Base-by-base conservation (phyloP, 129 eudicot genomes). In the Deinandra increscens region DNA sequence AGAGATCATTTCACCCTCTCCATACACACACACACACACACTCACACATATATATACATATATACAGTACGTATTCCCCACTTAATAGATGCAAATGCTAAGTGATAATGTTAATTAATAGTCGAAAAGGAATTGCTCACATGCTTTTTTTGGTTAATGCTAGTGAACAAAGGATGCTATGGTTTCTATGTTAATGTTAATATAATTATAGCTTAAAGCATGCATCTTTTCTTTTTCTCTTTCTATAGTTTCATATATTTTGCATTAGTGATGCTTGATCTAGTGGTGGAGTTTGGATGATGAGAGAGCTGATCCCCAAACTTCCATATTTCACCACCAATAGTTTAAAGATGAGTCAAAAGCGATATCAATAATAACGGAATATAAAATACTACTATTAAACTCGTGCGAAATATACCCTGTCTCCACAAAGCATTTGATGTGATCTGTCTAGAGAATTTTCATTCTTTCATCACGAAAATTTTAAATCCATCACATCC, bases 351-450 rank as follows among this genome's bases (percentile, higher is more conserved):
- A 45, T 15, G 54, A 55, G 84, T 75, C 84, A 75, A 80, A 75
- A 75, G 70, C 60, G 65, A 68, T 53, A 46, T 17, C 64, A 54
- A 74, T 72, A 68, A 68, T 65, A 68, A 68, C 59, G 69, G 68
- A 80, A 74, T 80, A 63, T 19, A n/a, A 48, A 42, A 15, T 54
- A 29, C 43, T 18, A 41, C 37, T 63, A 63, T 70, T 38, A 11
- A 60, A 62, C 84, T 46, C 75, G 72, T 74, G 80, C 59, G 38
- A 26, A 37, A 60, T 68, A 1, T 34, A 80, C 60, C 33, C 54
- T 75, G 77, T 56, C 67, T 69, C 42, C 73, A 23, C 61, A 75
- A 68, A 74, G 72, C 68, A 23, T 34, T 60, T 63, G 84, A 74
- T 56, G 71, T 75, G 84, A 80, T 69, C 46, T 44, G 13, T 19